Percentiles rank a stretch among this genome's conserved stretches.
These are phyloP conservation scores for Platanthera guangdongensis DNA, from an alignment of 106 monocot genomes.

Conservation along the genomic window DNA sequence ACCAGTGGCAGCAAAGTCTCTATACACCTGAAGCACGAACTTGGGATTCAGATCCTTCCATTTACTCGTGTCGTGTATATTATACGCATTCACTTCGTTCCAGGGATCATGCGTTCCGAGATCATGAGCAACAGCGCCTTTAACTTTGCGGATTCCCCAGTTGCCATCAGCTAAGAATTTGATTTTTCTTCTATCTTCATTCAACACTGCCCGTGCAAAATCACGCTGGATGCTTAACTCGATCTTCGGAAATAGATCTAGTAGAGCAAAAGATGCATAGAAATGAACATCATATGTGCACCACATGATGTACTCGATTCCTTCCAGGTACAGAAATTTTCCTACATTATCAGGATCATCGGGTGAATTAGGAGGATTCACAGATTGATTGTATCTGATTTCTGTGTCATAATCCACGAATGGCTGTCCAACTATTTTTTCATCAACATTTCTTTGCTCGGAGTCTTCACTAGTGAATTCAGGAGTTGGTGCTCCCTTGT, in stretches of 20 bases:
- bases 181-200: slow-evolving; percentile 68
- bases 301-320: slow-evolving; percentile 98
- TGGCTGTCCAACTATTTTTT: slow-evolving; percentile 8
- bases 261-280: slow-evolving; percentile 95
- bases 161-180: slow-evolving; percentile 86
- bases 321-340: slow-evolving; percentile 88
- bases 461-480: slow-evolving; percentile 15
- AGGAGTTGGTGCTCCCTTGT: not conserved
- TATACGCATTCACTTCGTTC: slow-evolving; percentile 98
- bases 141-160: slow-evolving; percentile 81
- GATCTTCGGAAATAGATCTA: slow-evolving; percentile 90
- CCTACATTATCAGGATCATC: slow-evolving; percentile 61
- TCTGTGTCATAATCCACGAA: slow-evolving; percentile 17
- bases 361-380: slow-evolving; percentile 4
- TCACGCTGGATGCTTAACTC: slow-evolving; percentile 88
- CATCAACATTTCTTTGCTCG: slow-evolving; percentile 19
- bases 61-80: slow-evolving; percentile 91
- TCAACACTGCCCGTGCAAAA: slow-evolving; percentile 79
- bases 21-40: slow-evolving; percentile 93
- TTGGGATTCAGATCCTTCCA: slow-evolving; percentile 99
- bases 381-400: slow-evolving; percentile 3
- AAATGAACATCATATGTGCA: slow-evolving; percentile 98
- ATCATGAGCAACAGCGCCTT: slow-evolving; percentile 96
- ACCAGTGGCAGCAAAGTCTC: slow-evolving; percentile 95
- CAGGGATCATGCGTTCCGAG: slow-evolving; percentile 94